These are phyloP conservation scores for Wickerhamiella qilinensis DNA, from an alignment of 805 yeast species.

Conservation along the genomic window DNA sequence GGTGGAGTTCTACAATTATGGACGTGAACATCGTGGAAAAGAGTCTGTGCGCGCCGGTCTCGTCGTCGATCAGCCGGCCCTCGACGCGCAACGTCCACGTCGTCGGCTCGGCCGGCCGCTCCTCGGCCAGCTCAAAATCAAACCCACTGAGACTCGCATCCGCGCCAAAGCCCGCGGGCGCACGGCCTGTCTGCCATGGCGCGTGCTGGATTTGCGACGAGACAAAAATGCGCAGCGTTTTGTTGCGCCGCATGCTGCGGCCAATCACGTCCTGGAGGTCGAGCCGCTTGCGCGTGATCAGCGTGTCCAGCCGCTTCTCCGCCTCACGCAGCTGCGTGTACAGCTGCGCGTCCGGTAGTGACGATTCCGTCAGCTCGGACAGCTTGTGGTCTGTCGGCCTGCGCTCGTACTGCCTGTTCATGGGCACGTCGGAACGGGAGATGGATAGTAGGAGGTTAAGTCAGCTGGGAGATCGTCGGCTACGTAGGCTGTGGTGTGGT, in stretches of 20 bases:
- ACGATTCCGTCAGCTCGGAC: constrained; percentile 28
- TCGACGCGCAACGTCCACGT: constrained; percentile 78
- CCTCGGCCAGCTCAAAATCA: constrained; percentile 3
- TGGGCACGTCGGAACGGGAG: neutral
- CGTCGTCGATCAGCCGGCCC: constrained; percentile 56
- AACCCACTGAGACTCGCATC: constrained; percentile 9
- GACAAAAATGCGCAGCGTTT: constrained; percentile 59
- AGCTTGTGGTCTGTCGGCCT: constrained; percentile 39
- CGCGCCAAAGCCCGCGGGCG: constrained; percentile 10
- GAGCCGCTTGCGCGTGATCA: constrained; percentile 64
- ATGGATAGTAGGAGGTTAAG: no score
- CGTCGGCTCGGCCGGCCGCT: constrained; percentile 10
- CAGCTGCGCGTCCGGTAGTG: constrained; percentile 54
- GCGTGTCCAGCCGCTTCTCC: constrained; percentile 68
- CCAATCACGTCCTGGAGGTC: constrained; percentile 63
- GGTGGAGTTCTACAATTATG: constrained; percentile 58
- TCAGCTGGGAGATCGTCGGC: no score
- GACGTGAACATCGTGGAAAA: constrained; percentile 73
- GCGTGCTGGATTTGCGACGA: constrained; percentile 75
- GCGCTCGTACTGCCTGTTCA: constrained; percentile 15
- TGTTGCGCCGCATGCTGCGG: constrained; percentile 32
- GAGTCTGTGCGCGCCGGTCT: constrained; percentile 35
- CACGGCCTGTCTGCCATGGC: constrained; percentile 53
- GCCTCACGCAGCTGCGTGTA: constrained; percentile 60
- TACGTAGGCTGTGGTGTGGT: no score